These are phyloP conservation scores for Apocynum venetum DNA, from an alignment of 257 asterid species.

Conservation along the genomic window DNA sequence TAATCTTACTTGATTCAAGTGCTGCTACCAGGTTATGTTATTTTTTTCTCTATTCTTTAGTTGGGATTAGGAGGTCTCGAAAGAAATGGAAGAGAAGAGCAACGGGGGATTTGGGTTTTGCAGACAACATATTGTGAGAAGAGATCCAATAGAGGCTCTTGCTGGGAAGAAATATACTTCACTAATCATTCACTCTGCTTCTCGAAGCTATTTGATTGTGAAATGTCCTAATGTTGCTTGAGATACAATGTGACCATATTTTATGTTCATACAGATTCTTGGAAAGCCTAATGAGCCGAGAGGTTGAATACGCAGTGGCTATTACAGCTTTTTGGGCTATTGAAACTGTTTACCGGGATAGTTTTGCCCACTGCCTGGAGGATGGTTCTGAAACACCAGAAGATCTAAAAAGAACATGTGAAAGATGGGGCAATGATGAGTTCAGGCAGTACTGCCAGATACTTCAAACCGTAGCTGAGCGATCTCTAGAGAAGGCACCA, in stretches of 20 bases:
- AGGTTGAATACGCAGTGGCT: constrained; percentile 61
- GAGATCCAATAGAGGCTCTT: not conserved
- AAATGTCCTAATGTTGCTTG: not conserved
- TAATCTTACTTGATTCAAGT: not conserved
- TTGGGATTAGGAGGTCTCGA: too few species aligned
- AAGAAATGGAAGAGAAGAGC: too few species aligned
- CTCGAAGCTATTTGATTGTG: not conserved
- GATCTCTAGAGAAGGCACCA: constrained; percentile 43
- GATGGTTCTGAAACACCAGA: constrained; percentile 53
- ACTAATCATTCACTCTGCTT: too few species aligned
- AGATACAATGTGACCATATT: not conserved
- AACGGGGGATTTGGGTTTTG: too few species aligned
- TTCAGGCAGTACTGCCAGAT: constrained; percentile 54
- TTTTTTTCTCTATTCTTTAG: too few species aligned
- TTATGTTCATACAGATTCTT: constrained; percentile 37
- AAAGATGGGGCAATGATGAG: constrained; percentile 63
- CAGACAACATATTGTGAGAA: too few species aligned
- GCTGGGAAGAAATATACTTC: not conserved
- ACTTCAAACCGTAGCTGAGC: constrained; percentile 50
- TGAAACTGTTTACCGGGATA: constrained; percentile 74
- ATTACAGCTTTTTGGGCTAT: constrained; percentile 76
- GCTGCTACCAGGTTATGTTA: too few species aligned
- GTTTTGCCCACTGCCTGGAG: constrained; percentile 81
- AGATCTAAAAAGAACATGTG: constrained; percentile 66
- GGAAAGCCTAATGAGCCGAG: constrained; percentile 54